Evolutionary conservation across 306 rosid species (phyloP), one percentile per base, ranked within the genome.

Genomic region (Aeschynomene evenia): DNA sequence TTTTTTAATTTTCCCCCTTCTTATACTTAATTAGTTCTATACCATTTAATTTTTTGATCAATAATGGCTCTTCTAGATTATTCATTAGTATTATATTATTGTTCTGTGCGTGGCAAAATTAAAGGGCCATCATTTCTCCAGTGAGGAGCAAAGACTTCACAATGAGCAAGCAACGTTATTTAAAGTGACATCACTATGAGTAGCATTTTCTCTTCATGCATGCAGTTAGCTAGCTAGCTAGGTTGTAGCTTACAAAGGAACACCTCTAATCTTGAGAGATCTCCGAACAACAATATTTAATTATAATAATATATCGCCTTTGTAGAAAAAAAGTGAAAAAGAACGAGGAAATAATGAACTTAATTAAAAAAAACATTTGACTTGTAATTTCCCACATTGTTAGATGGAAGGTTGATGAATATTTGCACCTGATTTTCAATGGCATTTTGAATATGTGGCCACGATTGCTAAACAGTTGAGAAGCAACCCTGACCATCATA

Each of bases 371-470:
- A 18, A 66, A 3, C 42, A 67, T 79, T 67, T 79, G 83, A 79
- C 79, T 61, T 67, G 6, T 42, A 66, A 75, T 63, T 58, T 61
- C 42, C 49, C 21, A 36, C 65, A 52, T 4, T 76, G 91, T 87
- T 91, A 91, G 98, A 93, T 89, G 74, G 66, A 78, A 43, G 62
- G 88, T 88, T 75, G 98, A 86, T 90, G 91, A 71, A 75, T 73
- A 52, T 67, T 57, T 33, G 78, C 77, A 88, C 80, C 89, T 63
- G 91, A 83, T 71, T 86, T 85, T 88, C 87, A 72, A 79, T 71
- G 78, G 60, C 21, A 72, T 80, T 78, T 12, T 80, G 85, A 81
- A 70, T 75, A 60, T 58, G 8, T 50, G 70, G 77, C 72, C 63
- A 54, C 42, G 31, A 40, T 53, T 74, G 78, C 62, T 23, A 66